These are phyloP conservation scores for Exophiala aquamarina DNA, from an alignment of 2,329 filamentous ascomycete species.

Conservation along the genomic window DNA sequence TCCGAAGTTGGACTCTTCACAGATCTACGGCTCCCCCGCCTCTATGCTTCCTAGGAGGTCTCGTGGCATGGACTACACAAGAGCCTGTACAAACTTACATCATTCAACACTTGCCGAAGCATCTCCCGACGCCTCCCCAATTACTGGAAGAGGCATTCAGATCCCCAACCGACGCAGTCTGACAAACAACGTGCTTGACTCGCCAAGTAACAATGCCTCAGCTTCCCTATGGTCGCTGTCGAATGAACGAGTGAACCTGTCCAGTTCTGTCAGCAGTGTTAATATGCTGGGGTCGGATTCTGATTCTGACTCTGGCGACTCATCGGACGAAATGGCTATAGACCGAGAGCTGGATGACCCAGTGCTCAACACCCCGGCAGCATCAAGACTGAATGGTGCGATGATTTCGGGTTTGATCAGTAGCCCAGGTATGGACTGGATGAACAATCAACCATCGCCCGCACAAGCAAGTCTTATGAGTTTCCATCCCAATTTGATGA, in stretches of 20 bases:
- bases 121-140: slow-evolving; percentile 86
- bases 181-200: slow-evolving; percentile 54
- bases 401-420: slow-evolving; percentile 49
- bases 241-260: slow-evolving; percentile 68
- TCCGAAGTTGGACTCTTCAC: slow-evolving; percentile 79
- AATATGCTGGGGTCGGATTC: slow-evolving; percentile 78
- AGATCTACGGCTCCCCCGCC: slow-evolving; percentile 82
- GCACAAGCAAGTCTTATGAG: slow-evolving; percentile 76
- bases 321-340: slow-evolving; percentile 56
- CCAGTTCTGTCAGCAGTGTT: slow-evolving; percentile 78
- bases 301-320: slow-evolving; percentile 67
- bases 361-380: slow-evolving; percentile 80
- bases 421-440: slow-evolving; percentile 62
- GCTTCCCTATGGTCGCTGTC: slow-evolving; percentile 69
- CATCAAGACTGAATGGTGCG: slow-evolving; percentile 55
- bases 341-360: slow-evolving; percentile 74
- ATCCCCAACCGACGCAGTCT: slow-evolving; percentile 56
- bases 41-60: slow-evolving; percentile 87
- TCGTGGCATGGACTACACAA: slow-evolving; percentile 86
- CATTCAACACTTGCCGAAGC: slow-evolving; percentile 92
- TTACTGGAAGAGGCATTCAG: slow-evolving; percentile 66
- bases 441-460: slow-evolving; percentile 59
- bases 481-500: slow-evolving; percentile 75
- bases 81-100: slow-evolving; percentile 89
- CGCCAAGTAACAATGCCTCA: slow-evolving; percentile 59